Percentiles rank a stretch among this genome's conserved stretches.
Evolutionary conservation across 768 basidiomycete species (phyloP).

Genomic region (Tricholoma saponaceum): DNA sequence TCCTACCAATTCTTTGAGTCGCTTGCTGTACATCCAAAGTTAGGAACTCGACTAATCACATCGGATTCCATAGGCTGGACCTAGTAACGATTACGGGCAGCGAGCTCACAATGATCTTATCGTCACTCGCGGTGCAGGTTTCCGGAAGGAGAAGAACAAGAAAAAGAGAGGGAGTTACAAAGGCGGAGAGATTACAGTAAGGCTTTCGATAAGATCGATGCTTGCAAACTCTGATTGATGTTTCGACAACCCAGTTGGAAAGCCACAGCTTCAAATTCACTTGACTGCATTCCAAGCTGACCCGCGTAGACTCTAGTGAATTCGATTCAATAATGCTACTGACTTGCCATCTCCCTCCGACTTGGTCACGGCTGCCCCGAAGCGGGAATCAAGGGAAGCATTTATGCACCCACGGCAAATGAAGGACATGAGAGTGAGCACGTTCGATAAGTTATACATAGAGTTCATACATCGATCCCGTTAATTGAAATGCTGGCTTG

Average conservation of each 20-base stretch:
- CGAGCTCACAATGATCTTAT: slow-evolving; percentile 83
- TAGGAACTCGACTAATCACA: not conserved
- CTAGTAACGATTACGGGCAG: slow-evolving; percentile 80
- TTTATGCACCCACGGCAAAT: not conserved
- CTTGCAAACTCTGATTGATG: not conserved
- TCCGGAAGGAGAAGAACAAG: slow-evolving; percentile 99
- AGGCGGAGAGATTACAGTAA: slow-evolving; percentile 92
- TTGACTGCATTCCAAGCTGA: slow-evolving; percentile 6
- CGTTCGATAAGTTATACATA: not conserved
- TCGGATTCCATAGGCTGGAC: slow-evolving; percentile 44
- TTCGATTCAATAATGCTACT: not conserved
- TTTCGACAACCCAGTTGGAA: slow-evolving; percentile 47
- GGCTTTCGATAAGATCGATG: slow-evolving; percentile 12
- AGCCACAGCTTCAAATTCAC: slow-evolving; percentile 87
- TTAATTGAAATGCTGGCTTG: not conserved
- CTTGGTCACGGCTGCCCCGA: not conserved
- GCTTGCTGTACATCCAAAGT: too few species aligned
- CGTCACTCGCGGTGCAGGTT: slow-evolving; percentile 90
- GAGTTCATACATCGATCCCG: not conserved
- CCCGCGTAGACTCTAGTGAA: not conserved
- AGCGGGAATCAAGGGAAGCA: not conserved
- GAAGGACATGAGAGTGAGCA: not conserved
- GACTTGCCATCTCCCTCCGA: not conserved
- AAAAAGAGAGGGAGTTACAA: slow-evolving; percentile 95
- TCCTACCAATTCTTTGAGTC: not conserved